Conservation (phyloP, 805 yeast species). For the Candida wancherniae region DNA sequence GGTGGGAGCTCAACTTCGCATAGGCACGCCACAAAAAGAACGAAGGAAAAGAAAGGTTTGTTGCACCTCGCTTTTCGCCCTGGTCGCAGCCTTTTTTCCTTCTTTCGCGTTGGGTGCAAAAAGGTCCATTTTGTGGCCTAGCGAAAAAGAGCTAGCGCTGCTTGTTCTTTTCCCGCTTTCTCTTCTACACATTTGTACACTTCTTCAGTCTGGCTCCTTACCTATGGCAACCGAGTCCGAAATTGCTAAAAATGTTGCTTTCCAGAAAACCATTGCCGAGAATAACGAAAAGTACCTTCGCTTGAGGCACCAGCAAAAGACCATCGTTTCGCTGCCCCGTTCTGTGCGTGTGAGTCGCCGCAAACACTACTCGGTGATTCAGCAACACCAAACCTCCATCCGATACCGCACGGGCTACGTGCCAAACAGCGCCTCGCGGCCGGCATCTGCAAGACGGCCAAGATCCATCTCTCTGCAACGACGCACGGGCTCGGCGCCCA, state of each 20-base stretch:
- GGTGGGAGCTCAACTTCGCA: slow-evolving; percentile 81
- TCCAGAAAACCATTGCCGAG: slow-evolving; percentile 5
- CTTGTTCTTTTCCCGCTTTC: background rate
- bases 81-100: too few relatives aligned
- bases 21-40: too few relatives aligned
- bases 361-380: slow-evolving; percentile 2
- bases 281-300: slow-evolving; percentile 8
- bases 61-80: too few relatives aligned
- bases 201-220: slow-evolving; percentile 1
- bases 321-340: slow-evolving; percentile 8
- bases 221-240: slow-evolving; percentile 10
- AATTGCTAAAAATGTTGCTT: slow-evolving; percentile 11
- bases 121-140: too few relatives aligned
- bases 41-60: too few relatives aligned
- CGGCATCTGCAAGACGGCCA: too few relatives aligned
- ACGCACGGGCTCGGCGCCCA: too few relatives aligned
- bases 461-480: too few relatives aligned
- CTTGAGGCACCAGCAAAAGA: slow-evolving; percentile 6
- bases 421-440: too few relatives aligned
- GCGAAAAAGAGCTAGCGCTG: too few relatives aligned
- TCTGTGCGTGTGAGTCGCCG: slow-evolving; percentile 4
- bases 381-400: slow-evolving; percentile 2
- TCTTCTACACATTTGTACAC: background rate
- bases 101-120: too few relatives aligned
- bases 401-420: slow-evolving; percentile 11